phyloP scores from a whole-genome alignment of 768 basidiomycete genomes.

The Pleurotus djamor region DNA sequence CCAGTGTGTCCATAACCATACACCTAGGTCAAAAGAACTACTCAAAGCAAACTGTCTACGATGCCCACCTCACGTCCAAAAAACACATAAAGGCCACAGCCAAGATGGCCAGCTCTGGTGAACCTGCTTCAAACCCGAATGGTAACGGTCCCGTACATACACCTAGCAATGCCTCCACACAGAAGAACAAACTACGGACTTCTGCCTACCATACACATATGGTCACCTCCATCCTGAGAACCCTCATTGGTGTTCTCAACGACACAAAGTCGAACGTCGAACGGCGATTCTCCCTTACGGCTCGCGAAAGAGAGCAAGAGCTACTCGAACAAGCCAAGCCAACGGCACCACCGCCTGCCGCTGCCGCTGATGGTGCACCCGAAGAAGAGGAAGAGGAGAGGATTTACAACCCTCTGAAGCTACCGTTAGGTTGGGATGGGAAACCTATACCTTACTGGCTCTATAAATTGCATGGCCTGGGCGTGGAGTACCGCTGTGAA shows the following conservation, averaged over 20 bases:
- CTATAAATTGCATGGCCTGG: conserved; percentile 96
- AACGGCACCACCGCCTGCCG: conserved; percentile 42
- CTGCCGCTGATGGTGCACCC: conserved; percentile 41
- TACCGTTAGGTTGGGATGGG: conserved; percentile 97
- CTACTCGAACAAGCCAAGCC: conserved; percentile 69
- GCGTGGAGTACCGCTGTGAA: conserved; percentile 97
- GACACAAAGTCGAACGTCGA: conserved; percentile 98
- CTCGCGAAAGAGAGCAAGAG: conserved; percentile 96
- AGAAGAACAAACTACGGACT: conserved; percentile 52
- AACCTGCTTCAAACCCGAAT: conserved; percentile 55
- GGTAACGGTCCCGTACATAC: conserved; percentile 31
- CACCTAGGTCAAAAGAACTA: conserved; percentile 89
- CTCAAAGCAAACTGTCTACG: conserved; percentile 96
- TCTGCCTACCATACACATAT: conserved; percentile 76
- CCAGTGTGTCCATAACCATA: neutral
- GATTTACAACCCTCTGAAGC: conserved; percentile 96
- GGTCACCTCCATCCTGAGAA: conserved; percentile 60
- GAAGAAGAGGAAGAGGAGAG: conserved; percentile 90
- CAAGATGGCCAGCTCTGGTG: conserved; percentile 56
- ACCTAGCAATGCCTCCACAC: conserved; percentile 28
- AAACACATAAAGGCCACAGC: conserved; percentile 92
- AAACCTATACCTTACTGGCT: conserved; percentile 99
- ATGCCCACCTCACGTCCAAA: conserved; percentile 93
- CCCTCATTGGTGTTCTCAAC: conserved; percentile 63
- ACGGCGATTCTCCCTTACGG: conserved; percentile 93